Evolutionary conservation across 2,329 filamentous ascomycete species (phyloP).

Genomic region (Colletotrichum gloeosporioides): DNA sequence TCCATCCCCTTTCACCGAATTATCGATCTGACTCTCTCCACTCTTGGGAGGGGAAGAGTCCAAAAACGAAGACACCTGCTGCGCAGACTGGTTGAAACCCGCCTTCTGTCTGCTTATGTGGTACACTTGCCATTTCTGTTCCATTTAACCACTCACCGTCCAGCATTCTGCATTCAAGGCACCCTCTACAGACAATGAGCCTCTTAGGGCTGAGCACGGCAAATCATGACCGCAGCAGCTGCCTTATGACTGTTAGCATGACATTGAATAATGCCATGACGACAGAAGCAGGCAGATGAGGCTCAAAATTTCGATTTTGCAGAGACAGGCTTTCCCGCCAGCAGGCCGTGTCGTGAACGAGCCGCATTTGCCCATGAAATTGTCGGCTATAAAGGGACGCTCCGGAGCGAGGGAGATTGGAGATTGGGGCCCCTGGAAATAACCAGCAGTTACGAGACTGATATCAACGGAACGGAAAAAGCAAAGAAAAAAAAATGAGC

Average conservation of each 20-base stretch:
- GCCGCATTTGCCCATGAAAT: background rate
- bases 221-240: conserved; percentile 16
- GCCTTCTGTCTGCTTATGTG: background rate
- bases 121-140: background rate
- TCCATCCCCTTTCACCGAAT: background rate
- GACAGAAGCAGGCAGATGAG: background rate
- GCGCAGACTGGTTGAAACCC: background rate
- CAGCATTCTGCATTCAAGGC: background rate
- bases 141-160: background rate
- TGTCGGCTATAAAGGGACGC: background rate
- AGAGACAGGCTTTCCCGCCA: background rate
- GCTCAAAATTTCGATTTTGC: background rate
- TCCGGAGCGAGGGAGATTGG: background rate
- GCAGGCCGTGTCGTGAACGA: background rate
- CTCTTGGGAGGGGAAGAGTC: background rate
- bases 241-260: background rate
- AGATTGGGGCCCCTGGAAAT: background rate
- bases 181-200: background rate
- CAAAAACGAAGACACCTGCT: background rate
- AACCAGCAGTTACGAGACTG: background rate
- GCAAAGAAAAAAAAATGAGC: background rate
- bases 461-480: background rate
- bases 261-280: background rate
- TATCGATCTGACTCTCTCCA: background rate
- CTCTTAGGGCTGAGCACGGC: conserved; percentile 5